phyloP scores from a whole-genome alignment of 2,329 filamentous ascomycete species.

The Colletotrichum theobromicola region DNA sequence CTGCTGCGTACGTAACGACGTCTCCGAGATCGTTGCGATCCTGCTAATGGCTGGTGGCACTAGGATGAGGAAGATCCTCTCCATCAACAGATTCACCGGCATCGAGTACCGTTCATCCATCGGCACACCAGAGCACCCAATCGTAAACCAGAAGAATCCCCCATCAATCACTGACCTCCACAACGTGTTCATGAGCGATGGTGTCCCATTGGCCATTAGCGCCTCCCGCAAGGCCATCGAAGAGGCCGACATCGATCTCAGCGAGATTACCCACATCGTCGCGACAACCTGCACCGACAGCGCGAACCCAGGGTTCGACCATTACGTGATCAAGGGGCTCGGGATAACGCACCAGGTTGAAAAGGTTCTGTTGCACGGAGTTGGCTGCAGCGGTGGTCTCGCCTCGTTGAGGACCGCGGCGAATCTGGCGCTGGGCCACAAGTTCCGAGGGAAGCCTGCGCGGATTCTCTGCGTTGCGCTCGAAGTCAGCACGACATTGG shows the following conservation, averaged over 20 bases:
- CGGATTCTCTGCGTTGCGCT: slow-evolving; percentile 69
- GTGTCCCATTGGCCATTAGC: slow-evolving; percentile 60
- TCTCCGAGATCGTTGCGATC: slow-evolving; percentile 48
- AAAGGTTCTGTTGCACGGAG: slow-evolving; percentile 69
- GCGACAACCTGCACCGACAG: slow-evolving; percentile 73
- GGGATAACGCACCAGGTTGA: slow-evolving; percentile 64
- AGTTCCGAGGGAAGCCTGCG: slow-evolving; percentile 62
- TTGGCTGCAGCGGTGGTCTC: slow-evolving; percentile 70
- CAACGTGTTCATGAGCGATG: slow-evolving; percentile 59
- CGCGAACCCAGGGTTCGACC: slow-evolving; percentile 72
- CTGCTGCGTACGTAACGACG: slow-evolving; percentile 63
- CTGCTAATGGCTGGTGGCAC: not conserved
- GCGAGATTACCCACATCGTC: slow-evolving; percentile 69
- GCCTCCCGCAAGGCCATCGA: slow-evolving; percentile 60
- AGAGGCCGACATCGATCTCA: slow-evolving; percentile 55
- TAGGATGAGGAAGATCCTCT: slow-evolving; percentile 67
- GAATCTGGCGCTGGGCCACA: slow-evolving; percentile 68
- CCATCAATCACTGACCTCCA: slow-evolving; percentile 63
- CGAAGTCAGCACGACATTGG: slow-evolving; percentile 65
- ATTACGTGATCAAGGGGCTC: slow-evolving; percentile 64
- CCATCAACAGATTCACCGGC: slow-evolving; percentile 69
- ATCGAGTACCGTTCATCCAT: slow-evolving; percentile 69
- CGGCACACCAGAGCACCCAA: slow-evolving; percentile 63
- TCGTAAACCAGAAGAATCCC: slow-evolving; percentile 60
- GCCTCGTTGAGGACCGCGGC: slow-evolving; percentile 68